Evolutionary conservation across 2,329 filamentous ascomycete species (phyloP), one percentile per base, ranked within the genome.

Genomic region (Claviceps maximensis): DNA sequence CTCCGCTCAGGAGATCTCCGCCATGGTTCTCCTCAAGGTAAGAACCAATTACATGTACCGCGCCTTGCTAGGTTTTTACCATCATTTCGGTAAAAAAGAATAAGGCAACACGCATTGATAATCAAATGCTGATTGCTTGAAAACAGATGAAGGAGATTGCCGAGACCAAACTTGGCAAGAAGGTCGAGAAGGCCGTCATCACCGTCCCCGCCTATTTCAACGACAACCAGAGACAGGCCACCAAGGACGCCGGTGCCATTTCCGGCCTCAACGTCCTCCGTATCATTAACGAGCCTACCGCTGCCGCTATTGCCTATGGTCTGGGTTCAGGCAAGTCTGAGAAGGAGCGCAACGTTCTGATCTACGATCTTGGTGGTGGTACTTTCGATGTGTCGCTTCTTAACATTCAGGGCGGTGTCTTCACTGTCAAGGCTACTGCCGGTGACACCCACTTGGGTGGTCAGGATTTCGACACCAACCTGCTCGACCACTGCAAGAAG

Each of bases 121-220:
- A 10, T 12, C 19, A 21, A 21, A 42, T 52, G 38, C 57, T 62
- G 54, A 62, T 54, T 33, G 33, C 23, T 17, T 21, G 50, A 61
- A 63, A 62, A 63, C 66, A 95, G 91, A 96, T 97, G 91, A 95
- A 95, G 82, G 93, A 98, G 77, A 89, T 96, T 71, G 93, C 93
- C 67, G 93, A 98, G 81, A 81, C 80, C 74, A 97, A 98, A 83
- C 84, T 98, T 65, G 93, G 89, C 74, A 95, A 94, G 86, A 95
- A 93, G 79, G 90, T 97, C 67, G 84, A 93, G 77, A 97, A 97
- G 84, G 93, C 93, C 60, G 93, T 98, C 71, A 90, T 98, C 74
- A 98, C 93, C 58, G 93, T 97, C 55, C 93, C 93, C 55, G 93
- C 93, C 70, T 98, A 98, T 83, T 98, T 98, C 88, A 97, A 97